phyloP scores from a whole-genome alignment of 2,329 filamentous ascomycete genomes.

The Fusarium nelsonii region DNA sequence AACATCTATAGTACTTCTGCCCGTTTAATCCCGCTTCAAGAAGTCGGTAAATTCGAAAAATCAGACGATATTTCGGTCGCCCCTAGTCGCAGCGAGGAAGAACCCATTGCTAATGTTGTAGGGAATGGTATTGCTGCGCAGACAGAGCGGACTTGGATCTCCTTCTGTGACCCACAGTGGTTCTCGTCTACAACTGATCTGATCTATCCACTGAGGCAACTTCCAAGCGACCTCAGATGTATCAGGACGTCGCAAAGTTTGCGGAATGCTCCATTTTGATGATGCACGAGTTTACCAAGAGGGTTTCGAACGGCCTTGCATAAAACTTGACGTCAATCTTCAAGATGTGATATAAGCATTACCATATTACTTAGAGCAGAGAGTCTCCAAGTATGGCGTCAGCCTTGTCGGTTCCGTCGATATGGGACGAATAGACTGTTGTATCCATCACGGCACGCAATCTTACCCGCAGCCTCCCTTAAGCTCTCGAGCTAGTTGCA shows the following conservation, averaged over 20 bases:
- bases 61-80: conserved; percentile 5
- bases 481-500: conserved; percentile 20
- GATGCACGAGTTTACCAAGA: background rate
- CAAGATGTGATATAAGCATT: background rate
- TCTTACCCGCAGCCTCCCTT: conserved; percentile 10
- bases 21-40: background rate
- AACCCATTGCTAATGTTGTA: background rate
- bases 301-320: background rate
- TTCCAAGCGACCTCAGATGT: conserved; percentile 9
- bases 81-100: background rate
- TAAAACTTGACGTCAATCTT: background rate
- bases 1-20: background rate
- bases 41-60: background rate
- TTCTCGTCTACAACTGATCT: conserved; percentile 12
- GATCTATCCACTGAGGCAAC: conserved; percentile 17
- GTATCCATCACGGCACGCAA: conserved; percentile 21
- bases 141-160: conserved; percentile 28
- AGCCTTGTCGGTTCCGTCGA: background rate
- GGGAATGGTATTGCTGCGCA: conserved; percentile 12
- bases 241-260: background rate
- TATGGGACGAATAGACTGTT: background rate
- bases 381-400: background rate
- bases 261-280: background rate
- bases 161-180: conserved; percentile 19
- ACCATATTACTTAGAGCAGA: background rate